phyloP scores from a whole-genome alignment of 2,329 filamentous ascomycete species.

The Cordyceps javanica region DNA sequence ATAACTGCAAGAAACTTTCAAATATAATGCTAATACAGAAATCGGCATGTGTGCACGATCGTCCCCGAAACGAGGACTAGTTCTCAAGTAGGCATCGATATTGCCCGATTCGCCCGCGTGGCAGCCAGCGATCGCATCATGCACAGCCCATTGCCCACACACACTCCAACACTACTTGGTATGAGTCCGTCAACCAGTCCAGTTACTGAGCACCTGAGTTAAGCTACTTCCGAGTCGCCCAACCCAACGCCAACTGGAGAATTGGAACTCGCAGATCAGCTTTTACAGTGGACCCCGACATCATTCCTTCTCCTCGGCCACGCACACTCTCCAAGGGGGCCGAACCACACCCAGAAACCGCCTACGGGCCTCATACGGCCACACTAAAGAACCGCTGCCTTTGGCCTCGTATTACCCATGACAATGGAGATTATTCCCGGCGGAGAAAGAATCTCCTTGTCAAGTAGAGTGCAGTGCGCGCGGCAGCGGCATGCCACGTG shows the following conservation, averaged over 20 bases:
- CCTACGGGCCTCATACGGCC: no score
- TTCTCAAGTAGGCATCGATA: not conserved
- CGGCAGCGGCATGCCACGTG: not conserved
- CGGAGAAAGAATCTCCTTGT: no score
- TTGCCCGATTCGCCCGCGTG: not conserved
- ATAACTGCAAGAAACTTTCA: not conserved
- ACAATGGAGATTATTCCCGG: no score
- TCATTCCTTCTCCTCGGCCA: not conserved
- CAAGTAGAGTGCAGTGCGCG: no score
- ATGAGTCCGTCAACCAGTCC: not conserved
- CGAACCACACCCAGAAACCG: no score
- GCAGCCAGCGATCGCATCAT: constrained; percentile 3
- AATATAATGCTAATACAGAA: not conserved
- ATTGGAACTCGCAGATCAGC: not conserved
- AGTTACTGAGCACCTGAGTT: no score
- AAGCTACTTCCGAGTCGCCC: not conserved
- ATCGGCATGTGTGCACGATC: not conserved
- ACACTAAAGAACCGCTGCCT: no score
- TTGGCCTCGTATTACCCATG: no score
- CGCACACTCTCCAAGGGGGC: no score
- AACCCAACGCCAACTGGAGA: not conserved
- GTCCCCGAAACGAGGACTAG: not conserved
- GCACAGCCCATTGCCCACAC: not conserved
- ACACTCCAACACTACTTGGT: not conserved
- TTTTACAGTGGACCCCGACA: not conserved